phyloP scores from a whole-genome alignment of 2,329 filamentous ascomycete species.

The Colletotrichum australisinense region DNA sequence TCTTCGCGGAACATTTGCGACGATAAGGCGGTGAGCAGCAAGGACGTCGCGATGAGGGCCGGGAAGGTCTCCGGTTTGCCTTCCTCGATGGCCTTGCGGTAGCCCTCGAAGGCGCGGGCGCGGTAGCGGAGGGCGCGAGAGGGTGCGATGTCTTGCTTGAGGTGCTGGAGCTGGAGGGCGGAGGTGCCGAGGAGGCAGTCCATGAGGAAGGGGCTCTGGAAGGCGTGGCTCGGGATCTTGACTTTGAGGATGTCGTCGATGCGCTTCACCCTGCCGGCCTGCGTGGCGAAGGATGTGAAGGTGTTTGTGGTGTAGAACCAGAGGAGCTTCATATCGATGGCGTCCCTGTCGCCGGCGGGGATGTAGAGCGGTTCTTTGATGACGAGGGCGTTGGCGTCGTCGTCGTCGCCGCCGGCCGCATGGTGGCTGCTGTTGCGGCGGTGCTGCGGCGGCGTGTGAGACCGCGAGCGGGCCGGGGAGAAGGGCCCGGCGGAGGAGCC shows the following conservation, averaged over 20 bases:
- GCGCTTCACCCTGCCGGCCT: constrained; percentile 46
- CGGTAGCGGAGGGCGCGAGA: constrained; percentile 56
- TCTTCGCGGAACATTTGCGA: constrained; percentile 63
- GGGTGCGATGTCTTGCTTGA: constrained; percentile 52
- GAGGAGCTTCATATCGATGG: constrained; percentile 63
- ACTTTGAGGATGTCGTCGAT: constrained; percentile 58
- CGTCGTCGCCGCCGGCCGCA: not conserved
- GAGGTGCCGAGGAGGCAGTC: constrained; percentile 64
- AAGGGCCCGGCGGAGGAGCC: constrained; percentile 9
- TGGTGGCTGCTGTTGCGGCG: too few relatives aligned
- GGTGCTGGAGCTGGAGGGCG: constrained; percentile 59
- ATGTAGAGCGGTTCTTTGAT: constrained; percentile 42
- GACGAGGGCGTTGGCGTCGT: constrained; percentile 29
- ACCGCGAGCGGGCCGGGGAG: constrained; percentile 18
- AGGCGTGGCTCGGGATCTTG: constrained; percentile 61
- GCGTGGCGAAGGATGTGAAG: constrained; percentile 57
- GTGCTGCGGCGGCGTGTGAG: constrained; percentile 10
- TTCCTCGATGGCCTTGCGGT: constrained; percentile 61
- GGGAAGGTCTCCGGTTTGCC: constrained; percentile 58
- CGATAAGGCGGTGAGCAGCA: constrained; percentile 62
- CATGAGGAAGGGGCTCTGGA: constrained; percentile 65
- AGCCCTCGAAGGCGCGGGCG: constrained; percentile 61
- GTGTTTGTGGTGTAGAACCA: constrained; percentile 66
- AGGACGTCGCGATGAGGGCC: constrained; percentile 62
- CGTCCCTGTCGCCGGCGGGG: constrained; percentile 44